Base-by-base conservation (phyloP, 148 eudicot species). In the Camellia sinensis region DNA sequence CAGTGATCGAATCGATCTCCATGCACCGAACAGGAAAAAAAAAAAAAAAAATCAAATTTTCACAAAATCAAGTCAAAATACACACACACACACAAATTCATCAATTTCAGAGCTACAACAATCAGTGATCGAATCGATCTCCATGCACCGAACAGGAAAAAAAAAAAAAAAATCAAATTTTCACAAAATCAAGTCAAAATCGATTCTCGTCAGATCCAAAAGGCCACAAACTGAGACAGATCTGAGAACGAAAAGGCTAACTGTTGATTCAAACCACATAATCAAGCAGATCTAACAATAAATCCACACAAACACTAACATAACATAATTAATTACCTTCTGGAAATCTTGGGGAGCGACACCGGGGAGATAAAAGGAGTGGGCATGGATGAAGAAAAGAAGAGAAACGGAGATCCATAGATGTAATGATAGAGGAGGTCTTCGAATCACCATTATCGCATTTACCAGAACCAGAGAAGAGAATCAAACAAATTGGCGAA, bases 331-430 rank as follows among this genome's bases (percentile, higher is more conserved):
- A 68, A 59, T 61, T 74, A 76, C 91, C 89, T 81, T 87, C 52
- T 60, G 78, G 81, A 89, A 89, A 81, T 89, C 91, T 80, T 87
- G 54, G 12, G 91, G 91, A 19, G 91, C 91, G 22, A 85, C 89
- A 75, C 91, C 91, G 22, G 91, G 91, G 66, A 89, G 91, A 70
- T 89, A 89, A 76, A 89, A 89, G 75, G 84, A 73, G 75, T 70
- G 50, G 8, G 75, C 82, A 18, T 72, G 66, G 77, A 64, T 11
- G 44, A 78, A 78, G 48, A 89, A 46, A 3, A 86, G 21, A 43
- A 87, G 74, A 44, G 78, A 74, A 0, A 81, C 45, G 11, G 46
- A 68, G 76, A 85, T 78, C 84, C 82, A 78, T n/a, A 79, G 43
- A 43, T 60, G 79, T 3, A 83, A 65, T 29, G 64, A 53, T 18